These are phyloP conservation scores for Suhomyces bolitotheri DNA, from an alignment of 1,139 yeast species.

Conservation along the genomic window DNA sequence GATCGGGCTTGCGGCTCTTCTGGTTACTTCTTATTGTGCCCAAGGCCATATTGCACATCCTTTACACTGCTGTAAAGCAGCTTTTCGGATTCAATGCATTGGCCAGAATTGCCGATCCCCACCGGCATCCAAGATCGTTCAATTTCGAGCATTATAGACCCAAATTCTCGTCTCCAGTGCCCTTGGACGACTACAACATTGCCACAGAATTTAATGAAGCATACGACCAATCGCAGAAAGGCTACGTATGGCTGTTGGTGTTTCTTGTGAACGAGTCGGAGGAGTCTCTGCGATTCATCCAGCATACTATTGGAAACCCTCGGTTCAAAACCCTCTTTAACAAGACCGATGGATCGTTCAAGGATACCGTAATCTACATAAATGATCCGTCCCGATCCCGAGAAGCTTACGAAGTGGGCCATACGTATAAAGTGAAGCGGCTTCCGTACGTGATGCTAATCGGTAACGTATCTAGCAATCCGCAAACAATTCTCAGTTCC, in stretches of 20 bases:
- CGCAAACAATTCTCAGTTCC: slow-evolving; percentile 45
- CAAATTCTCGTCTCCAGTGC: slow-evolving; percentile 1
- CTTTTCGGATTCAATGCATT: slow-evolving; percentile 28
- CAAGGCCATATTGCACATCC: slow-evolving; percentile 34
- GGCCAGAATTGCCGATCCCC: slow-evolving; percentile 13
- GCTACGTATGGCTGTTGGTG: slow-evolving; percentile 48
- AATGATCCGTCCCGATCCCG: slow-evolving; percentile 41
- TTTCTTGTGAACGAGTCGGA: slow-evolving; percentile 40
- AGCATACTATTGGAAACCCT: slow-evolving; percentile 27
- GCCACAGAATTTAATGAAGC: slow-evolving; percentile 42
- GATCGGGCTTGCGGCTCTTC: slow-evolving; percentile 21
- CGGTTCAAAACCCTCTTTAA: slow-evolving; percentile 35
- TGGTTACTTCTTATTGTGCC: slow-evolving; percentile 52
- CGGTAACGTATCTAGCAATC: slow-evolving; percentile 53
- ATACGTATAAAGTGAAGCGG: slow-evolving; percentile 38
- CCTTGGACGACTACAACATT: slow-evolving; percentile 6
- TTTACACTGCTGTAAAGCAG: slow-evolving; percentile 34
- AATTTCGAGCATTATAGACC: slow-evolving; percentile 18
- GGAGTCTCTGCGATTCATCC: slow-evolving; percentile 29
- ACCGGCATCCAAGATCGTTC: slow-evolving; percentile 15
- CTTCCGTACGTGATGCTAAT: slow-evolving; percentile 49
- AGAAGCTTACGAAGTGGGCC: slow-evolving; percentile 54
- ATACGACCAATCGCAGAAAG: slow-evolving; percentile 40
- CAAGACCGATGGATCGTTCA: slow-evolving; percentile 35
- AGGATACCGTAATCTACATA: slow-evolving; percentile 44